Base-by-base conservation (phyloP, 2,329 filamentous ascomycete genomes). In the Xylariomycetidae sp. region DNA sequence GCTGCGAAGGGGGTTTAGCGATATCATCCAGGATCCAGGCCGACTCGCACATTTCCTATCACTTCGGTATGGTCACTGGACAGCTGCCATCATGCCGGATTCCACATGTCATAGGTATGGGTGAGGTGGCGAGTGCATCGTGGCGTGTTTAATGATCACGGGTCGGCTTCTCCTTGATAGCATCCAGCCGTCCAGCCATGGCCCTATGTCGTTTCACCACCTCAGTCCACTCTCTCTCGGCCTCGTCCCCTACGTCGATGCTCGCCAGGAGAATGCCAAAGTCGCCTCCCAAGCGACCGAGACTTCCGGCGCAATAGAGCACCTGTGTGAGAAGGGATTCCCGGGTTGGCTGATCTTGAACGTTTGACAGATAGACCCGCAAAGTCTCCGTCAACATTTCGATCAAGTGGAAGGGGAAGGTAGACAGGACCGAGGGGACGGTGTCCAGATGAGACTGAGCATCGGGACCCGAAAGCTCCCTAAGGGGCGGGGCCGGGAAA, bases 261-360 rank as follows among this genome's bases (percentile, higher is more conserved):
- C 72, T 75, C 20, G 88, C 87, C 37, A 97, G 71, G 45, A 96
- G 77, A 66, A 95, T 76, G 36, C 89, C 84, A 61, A 98, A 98
- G 58, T 98, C 92, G 2, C 87, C 89, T 3, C 92, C 92, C 0
- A 97, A 66, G 29, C 92, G 75, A 1, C 90, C 90, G 30, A 98
- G 66, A 61, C 89, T 96, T 28, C 88, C 86, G 1, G 90, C 89
- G 50, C 88, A 94, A 61, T 96, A 97, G 7, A 97, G 66, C 0
- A 96, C 85, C 57, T 97, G 90, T 0, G 89, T 97, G 23, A 96
- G 64, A 34, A 97, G 71, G 53, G 88, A 94, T 55, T 97, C 90
- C 19, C 88, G 70, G 0, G 85, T 82, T 16, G 82, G 76, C 42
- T 82, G 81, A 50, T 96, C 89, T 45, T 75, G 77, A 4, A 97